Base-by-base conservation (phyloP, 2,329 filamentous ascomycete species). In the Xylariaceae sp. region DNA sequence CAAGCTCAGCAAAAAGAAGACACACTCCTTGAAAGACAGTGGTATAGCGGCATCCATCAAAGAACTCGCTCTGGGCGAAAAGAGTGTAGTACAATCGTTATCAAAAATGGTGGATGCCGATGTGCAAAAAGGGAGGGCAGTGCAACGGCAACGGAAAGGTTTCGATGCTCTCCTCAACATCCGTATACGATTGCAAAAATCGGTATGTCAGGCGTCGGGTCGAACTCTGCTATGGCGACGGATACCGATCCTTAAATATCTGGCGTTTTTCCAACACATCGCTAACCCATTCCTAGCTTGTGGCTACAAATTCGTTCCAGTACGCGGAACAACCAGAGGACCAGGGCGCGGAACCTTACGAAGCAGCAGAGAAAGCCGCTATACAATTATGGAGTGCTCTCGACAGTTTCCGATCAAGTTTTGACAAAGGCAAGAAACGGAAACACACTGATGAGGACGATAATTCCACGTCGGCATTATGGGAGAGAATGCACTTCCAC, bases 171-270 rank as follows among this genome's bases (percentile, higher is more conserved):
- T 97, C 1, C 74, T 98, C 21, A 94, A 95, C 64, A 76, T 88
- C 11, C 81, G 92, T 14, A 96, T 98, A 56, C 85, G 90, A 44
- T 67, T 98, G 13, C 94, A 98, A 61, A 97, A 96, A 62, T 88
- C 86, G 2, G 46, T 40, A 48, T 43, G 46, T 43, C 12, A 26
- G 15, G 13, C 9, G 18, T n/a, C n/a, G n/a, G n/a, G n/a, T n/a
- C 12, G 5, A 13, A 17, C 14, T 14, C 16, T 19, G n/a, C 23
- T 6, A 9, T 31, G 14, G 9, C 3, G 30, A 13, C 13, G 13
- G 15, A n/a, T 9, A 19, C 11, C 3, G 15, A 33, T 27, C 12
- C n/a, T 9, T 39, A 36, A 17, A n/a, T n/a, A n/a, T n/a, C n/a
- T n/a, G n/a, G n/a, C n/a, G n/a, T n/a, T n/a, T n/a, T n/a, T n/a